phyloP scores from a whole-genome alignment of 2,329 filamentous ascomycete genomes.

The Colletotrichum nymphaeae region DNA sequence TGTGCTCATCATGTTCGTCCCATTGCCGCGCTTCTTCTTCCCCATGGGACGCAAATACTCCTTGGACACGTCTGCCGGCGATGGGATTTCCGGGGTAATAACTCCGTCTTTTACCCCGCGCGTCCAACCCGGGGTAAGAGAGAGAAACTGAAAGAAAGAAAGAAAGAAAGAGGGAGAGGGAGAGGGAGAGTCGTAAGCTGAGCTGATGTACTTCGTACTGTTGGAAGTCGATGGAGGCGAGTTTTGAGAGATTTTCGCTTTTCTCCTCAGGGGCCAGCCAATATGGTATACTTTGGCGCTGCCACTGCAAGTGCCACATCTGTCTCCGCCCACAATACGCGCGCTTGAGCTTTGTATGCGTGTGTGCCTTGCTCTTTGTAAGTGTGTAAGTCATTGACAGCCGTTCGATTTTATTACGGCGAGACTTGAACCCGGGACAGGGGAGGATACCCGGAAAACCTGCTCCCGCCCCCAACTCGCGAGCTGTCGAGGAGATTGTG shows the following conservation, averaged over 20 bases:
- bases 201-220: not conserved
- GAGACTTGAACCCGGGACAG: too few species aligned
- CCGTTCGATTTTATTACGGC: too few species aligned
- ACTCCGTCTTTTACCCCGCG: slow-evolving; percentile 24
- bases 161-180: not conserved
- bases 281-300: not conserved
- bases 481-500: not conserved
- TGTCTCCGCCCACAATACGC: not conserved
- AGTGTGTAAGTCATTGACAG: too few species aligned
- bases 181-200: not conserved
- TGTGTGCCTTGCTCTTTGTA: too few species aligned
- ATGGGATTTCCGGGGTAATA: slow-evolving; percentile 19
- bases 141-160: not conserved
- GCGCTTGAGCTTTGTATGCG: too few species aligned
- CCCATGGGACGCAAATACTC: not conserved
- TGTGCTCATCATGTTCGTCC: not conserved
- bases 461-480: too few species aligned
- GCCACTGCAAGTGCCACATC: not conserved
- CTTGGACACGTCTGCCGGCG: not conserved
- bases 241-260: not conserved
- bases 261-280: not conserved
- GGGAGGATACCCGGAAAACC: too few species aligned
- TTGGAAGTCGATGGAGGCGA: not conserved
- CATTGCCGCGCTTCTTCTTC: not conserved
- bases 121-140: not conserved